Percentiles rank a stretch among this genome's conserved stretches.
phyloP scores from a whole-genome alignment of 2,329 filamentous ascomycete species.

The Diaporthe citri region DNA sequence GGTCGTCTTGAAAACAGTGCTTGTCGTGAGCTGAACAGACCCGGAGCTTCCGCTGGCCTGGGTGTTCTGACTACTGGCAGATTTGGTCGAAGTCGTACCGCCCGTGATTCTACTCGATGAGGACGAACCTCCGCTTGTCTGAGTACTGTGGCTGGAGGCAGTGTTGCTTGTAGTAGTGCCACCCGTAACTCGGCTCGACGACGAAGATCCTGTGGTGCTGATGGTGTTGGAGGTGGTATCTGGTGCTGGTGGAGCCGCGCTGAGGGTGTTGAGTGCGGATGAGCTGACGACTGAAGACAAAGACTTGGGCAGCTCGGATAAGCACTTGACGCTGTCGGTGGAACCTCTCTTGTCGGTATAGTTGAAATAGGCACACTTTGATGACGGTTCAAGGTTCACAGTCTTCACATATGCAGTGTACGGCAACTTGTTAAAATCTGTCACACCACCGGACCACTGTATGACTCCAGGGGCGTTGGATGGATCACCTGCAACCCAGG shows the following conservation, averaged over 20 bases:
- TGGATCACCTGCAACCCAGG: slow-evolving; percentile 24
- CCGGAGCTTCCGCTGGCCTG: neutral
- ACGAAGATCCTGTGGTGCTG: neutral
- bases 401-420: slow-evolving; percentile 9
- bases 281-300: neutral
- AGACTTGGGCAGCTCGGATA: slow-evolving; percentile 5
- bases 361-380: slow-evolving; percentile 28
- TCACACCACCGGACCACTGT: slow-evolving; percentile 28
- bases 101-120: neutral
- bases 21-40: slow-evolving; percentile 23
- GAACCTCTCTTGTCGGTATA: slow-evolving; percentile 26
- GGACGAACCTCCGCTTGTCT: neutral
- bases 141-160: neutral
- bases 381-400: slow-evolving; percentile 12
- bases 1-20: slow-evolving; percentile 14
- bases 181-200: neutral
- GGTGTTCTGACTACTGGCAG: neutral
- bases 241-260: neutral
- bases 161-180: neutral
- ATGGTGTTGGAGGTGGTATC: slow-evolving; percentile 13
- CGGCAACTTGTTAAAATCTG: neutral
- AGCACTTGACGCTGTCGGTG: slow-evolving; percentile 15
- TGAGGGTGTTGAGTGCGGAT: slow-evolving; percentile 1
- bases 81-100: neutral
- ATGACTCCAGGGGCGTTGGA: neutral